These are phyloP conservation scores for Penicillium sp. DNA, from an alignment of 2,329 filamentous ascomycete genomes.

Conservation along the genomic window DNA sequence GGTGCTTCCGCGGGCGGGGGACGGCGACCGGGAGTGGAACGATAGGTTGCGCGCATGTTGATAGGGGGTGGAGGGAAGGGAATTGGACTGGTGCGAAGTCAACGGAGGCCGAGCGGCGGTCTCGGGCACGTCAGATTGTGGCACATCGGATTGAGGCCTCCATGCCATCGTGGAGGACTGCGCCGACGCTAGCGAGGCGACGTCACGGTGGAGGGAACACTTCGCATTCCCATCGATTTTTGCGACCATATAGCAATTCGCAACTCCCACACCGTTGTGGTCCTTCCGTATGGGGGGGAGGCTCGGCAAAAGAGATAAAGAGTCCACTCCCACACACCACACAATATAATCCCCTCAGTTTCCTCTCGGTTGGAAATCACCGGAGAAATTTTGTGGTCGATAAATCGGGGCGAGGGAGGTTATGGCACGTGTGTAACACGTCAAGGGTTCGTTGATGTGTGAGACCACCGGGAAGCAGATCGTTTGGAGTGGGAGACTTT, in stretches of 20 bases:
- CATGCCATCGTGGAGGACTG: conserved; percentile 45
- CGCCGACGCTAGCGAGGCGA: conserved; percentile 44
- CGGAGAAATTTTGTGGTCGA: not conserved
- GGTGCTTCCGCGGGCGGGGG: conserved; percentile 73
- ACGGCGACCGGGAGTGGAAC: conserved; percentile 75
- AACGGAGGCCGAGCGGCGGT: conserved; percentile 50
- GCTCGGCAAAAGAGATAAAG: conserved; percentile 13
- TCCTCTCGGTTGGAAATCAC: conserved; percentile 5
- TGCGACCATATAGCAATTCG: conserved; percentile 44
- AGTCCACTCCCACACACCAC: conserved; percentile 12
- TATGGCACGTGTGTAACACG: not conserved
- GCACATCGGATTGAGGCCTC: conserved; percentile 34
- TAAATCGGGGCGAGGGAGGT: not conserved
- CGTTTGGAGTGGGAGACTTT: conserved; percentile 6
- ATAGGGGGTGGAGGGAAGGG: conserved; percentile 89
- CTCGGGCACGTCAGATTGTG: conserved; percentile 36
- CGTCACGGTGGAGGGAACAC: conserved; percentile 41
- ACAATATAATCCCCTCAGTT: conserved; percentile 9
- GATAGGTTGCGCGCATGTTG: conserved; percentile 82
- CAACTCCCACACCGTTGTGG: conserved; percentile 31
- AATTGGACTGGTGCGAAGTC: conserved; percentile 72
- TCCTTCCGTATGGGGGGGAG: conserved; percentile 4
- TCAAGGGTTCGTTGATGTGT: conserved; percentile 4
- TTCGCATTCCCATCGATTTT: conserved; percentile 45
- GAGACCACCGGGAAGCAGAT: not conserved